Percentiles rank a stretch among this genome's conserved stretches.
These are phyloP conservation scores for Chlorella sp. DNA, from an alignment of 139 green algal species.

Conservation along the genomic window DNA sequence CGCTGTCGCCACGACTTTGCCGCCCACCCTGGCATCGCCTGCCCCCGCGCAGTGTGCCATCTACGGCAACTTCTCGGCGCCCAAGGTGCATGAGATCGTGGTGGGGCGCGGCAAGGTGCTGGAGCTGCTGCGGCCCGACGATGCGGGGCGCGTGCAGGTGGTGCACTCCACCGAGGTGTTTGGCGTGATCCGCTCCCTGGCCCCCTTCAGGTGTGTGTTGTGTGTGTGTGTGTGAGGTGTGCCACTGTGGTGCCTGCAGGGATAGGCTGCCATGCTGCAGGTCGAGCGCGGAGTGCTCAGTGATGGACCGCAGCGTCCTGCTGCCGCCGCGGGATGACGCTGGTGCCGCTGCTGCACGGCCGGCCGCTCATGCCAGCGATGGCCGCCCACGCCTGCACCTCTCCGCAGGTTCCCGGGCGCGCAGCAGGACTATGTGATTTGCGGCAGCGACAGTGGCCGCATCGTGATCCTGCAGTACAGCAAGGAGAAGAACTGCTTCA, in stretches of 20 bases:
- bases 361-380: not conserved
- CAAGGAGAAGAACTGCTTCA: conserved; percentile 87
- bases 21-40: not conserved
- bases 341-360: too few relatives aligned
- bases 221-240: not conserved
- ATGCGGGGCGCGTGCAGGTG: conserved; percentile 82
- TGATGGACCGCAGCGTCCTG: too few relatives aligned
- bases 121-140: conserved; percentile 96
- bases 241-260: not conserved
- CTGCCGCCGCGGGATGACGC: too few relatives aligned
- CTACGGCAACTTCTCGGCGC: conserved; percentile 96
- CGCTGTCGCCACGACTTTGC: not conserved
- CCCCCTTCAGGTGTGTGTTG: conserved; percentile 73
- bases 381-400: too few relatives aligned
- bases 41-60: conserved; percentile 76
- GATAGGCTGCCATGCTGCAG: not conserved
- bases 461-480: conserved; percentile 97
- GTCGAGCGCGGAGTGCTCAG: too few relatives aligned
- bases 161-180: conserved; percentile 75
- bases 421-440: conserved; percentile 89
- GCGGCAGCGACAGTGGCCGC: conserved; percentile 93
- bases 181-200: conserved; percentile 89
- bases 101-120: conserved; percentile 91
- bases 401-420: conserved; percentile 83
- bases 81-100: conserved; percentile 97